These are phyloP conservation scores for Yamadazyma pseudoaaseri DNA, from an alignment of 1,139 yeast species.

Conservation along the genomic window DNA sequence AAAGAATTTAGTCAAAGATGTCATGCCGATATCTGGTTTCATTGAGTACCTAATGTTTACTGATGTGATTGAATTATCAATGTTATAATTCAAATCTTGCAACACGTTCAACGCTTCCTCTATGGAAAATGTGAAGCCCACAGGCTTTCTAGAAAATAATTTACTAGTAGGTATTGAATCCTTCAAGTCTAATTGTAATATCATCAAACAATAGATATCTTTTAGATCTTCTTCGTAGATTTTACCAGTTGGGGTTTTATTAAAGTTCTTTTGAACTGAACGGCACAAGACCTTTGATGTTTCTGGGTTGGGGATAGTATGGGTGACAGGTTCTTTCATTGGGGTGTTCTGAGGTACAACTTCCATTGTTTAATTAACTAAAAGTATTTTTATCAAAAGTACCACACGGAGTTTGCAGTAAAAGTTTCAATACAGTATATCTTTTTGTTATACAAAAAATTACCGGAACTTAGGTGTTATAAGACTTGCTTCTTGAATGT, in stretches of 20 bases:
- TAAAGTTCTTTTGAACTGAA: slow-evolving; percentile 15
- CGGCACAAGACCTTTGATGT: slow-evolving; percentile 10
- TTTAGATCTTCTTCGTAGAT: slow-evolving; percentile 56
- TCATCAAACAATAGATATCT: slow-evolving; percentile 52
- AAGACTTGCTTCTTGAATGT: no score
- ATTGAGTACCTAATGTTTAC: slow-evolving; percentile 64
- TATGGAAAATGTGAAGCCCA: slow-evolving; percentile 55
- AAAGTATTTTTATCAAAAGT: no score
- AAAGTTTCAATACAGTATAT: no score
- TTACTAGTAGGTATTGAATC: slow-evolving; percentile 12
- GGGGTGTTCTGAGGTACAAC: no score
- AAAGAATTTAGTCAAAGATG: slow-evolving; percentile 56
- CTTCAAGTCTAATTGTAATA: slow-evolving; percentile 47
- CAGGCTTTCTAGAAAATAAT: slow-evolving; percentile 18
- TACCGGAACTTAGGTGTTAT: no score
- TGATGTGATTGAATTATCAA: slow-evolving; percentile 49
- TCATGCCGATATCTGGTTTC: slow-evolving; percentile 48
- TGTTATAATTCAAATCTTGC: slow-evolving; percentile 46
- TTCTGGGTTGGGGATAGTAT: no score
- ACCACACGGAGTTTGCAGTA: no score
- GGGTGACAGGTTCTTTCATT: no score
- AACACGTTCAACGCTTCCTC: slow-evolving; percentile 53
- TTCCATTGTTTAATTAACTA: no score
- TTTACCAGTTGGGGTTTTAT: slow-evolving; percentile 51
- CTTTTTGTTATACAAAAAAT: no score